Conservation (phyloP, 495 filamentous ascomycete species). For the Schizothecium vesticola region DNA sequence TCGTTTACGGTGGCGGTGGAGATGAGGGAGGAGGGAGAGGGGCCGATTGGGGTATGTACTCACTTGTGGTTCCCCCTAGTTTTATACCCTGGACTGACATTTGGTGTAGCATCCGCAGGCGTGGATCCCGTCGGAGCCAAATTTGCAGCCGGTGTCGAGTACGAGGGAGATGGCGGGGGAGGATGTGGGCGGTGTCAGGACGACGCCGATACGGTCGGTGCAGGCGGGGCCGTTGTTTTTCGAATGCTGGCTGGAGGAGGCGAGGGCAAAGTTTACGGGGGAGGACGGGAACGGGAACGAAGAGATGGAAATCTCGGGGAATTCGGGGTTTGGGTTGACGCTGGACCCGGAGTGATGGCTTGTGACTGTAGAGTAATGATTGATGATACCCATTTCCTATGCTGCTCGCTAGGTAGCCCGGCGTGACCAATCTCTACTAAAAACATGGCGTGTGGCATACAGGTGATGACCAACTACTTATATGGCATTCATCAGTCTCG, state of each 20-base stretch:
- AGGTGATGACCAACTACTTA: too few species aligned
- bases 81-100: neutral
- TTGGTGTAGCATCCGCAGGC: slow-evolving; percentile 52
- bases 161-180: slow-evolving; percentile 28
- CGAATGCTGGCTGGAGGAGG: slow-evolving; percentile 66
- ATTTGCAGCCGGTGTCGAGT: slow-evolving; percentile 38
- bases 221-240: slow-evolving; percentile 60
- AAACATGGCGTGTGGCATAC: too few species aligned
- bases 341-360: neutral
- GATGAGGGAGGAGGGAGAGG: slow-evolving; percentile 63
- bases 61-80: neutral
- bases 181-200: slow-evolving; percentile 43
- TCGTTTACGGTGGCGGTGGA: slow-evolving; percentile 87
- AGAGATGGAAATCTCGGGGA: neutral
- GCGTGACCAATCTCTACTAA: too few species aligned
- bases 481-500: too few species aligned
- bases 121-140: slow-evolving; percentile 58
- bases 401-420: neutral
- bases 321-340: neutral
- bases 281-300: neutral
- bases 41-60: slow-evolving; percentile 61
- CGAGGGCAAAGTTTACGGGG: slow-evolving; percentile 26
- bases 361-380: neutral
- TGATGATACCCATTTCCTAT: neutral
- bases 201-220: slow-evolving; percentile 53